A percentile compares a stretch with the other conserved stretches of the same genome.
Evolutionary conservation across 2,329 filamentous ascomycete species (phyloP).

Genomic region (Nemania serpens): DNA sequence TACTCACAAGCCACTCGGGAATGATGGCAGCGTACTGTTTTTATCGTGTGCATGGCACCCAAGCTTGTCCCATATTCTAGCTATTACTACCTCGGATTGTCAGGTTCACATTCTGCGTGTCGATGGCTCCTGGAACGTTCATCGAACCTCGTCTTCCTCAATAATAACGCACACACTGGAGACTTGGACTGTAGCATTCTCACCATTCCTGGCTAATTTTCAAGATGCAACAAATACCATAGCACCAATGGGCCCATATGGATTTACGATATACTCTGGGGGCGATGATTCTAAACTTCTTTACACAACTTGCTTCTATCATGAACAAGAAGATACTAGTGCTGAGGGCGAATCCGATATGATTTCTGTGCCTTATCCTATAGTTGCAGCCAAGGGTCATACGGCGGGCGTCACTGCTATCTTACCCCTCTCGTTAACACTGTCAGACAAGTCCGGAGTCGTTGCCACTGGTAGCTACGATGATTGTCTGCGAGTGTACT

Average conservation of each 20-base stretch:
- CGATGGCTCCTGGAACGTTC: slow-evolving; percentile 48
- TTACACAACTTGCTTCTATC: slow-evolving; percentile 46
- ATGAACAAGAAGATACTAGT: slow-evolving; percentile 11
- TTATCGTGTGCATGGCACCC: slow-evolving; percentile 78
- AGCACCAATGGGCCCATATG: slow-evolving; percentile 16
- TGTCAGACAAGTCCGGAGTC: slow-evolving; percentile 54
- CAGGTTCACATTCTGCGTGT: slow-evolving; percentile 61
- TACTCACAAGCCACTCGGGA: slow-evolving; percentile 52
- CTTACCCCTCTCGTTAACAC: slow-evolving; percentile 63
- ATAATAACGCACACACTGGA: slow-evolving; percentile 63
- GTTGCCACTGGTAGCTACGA: slow-evolving; percentile 92
- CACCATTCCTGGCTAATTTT: slow-evolving; percentile 37
- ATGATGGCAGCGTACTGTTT: slow-evolving; percentile 65
- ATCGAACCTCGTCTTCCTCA: slow-evolving; percentile 42
- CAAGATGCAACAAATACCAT: slow-evolving; percentile 1
- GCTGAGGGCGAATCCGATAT: slow-evolving; percentile 21
- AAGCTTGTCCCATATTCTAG: slow-evolving; percentile 57
- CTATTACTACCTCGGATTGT: slow-evolving; percentile 73
- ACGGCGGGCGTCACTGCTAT: slow-evolving; percentile 88
- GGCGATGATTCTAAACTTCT: slow-evolving; percentile 74
- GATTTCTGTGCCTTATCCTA: slow-evolving; percentile 31
- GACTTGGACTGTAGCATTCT: slow-evolving; percentile 74
- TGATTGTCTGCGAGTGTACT: slow-evolving; percentile 74
- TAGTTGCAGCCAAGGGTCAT: slow-evolving; percentile 59
- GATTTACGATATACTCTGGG: slow-evolving; percentile 64